phyloP scores from a whole-genome alignment of 2,329 filamentous ascomycete genomes.

The Cadophora malorum region DNA sequence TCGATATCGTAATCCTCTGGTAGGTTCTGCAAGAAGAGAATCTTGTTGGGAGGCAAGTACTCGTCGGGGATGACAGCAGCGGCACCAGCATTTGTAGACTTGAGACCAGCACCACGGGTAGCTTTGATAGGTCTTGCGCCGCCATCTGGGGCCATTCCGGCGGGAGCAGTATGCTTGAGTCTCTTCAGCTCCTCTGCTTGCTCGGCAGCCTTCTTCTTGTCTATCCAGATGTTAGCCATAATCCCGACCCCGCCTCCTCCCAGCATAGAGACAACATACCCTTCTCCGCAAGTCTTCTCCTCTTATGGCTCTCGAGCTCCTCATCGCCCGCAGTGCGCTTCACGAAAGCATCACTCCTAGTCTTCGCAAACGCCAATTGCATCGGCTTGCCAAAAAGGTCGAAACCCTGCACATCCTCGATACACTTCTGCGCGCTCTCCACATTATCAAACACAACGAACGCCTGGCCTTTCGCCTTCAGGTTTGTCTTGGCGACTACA shows the following conservation, averaged over 20 bases:
- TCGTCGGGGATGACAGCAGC: slow-evolving; percentile 90
- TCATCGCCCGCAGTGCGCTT: slow-evolving; percentile 73
- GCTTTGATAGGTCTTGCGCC: slow-evolving; percentile 70
- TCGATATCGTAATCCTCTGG: slow-evolving; percentile 87
- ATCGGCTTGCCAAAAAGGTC: slow-evolving; percentile 92
- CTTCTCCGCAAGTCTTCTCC: slow-evolving; percentile 84
- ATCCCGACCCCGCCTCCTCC: not conserved
- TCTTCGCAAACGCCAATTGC: slow-evolving; percentile 81
- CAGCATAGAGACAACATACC: slow-evolving; percentile 57
- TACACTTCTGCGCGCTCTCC: slow-evolving; percentile 80
- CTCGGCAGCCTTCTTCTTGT: slow-evolving; percentile 82
- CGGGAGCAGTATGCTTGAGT: slow-evolving; percentile 66
- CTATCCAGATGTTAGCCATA: slow-evolving; percentile 45
- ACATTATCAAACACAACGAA: slow-evolving; percentile 88
- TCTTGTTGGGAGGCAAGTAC: slow-evolving; percentile 97
- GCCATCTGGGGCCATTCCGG: slow-evolving; percentile 43
- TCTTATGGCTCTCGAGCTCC: slow-evolving; percentile 88
- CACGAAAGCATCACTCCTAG: slow-evolving; percentile 87
- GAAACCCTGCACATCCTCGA: slow-evolving; percentile 91
- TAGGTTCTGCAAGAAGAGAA: slow-evolving; percentile 90
- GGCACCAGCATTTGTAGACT: slow-evolving; percentile 71
- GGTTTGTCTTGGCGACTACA: slow-evolving; percentile 84
- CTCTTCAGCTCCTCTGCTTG: slow-evolving; percentile 79
- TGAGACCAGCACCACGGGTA: slow-evolving; percentile 75
- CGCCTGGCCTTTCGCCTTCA: slow-evolving; percentile 93